These are phyloP conservation scores for Fusarium mexicanum DNA, from an alignment of 2,329 filamentous ascomycete species.

Conservation along the genomic window DNA sequence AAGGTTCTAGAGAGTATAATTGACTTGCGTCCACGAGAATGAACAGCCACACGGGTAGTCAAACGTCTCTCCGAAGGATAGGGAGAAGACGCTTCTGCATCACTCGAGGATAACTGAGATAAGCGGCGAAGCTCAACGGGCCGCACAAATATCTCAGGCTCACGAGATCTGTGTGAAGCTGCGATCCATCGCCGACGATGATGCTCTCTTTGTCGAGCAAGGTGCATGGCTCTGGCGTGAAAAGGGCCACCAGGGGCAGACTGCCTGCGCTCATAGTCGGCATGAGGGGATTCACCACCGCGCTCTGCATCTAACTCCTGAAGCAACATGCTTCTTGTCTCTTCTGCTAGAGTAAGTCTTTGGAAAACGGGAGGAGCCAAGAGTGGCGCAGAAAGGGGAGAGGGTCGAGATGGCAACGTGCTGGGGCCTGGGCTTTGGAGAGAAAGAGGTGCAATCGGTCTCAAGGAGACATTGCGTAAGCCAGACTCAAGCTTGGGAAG, in stretches of 20 bases:
- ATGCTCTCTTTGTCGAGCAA: slow-evolving; percentile 37
- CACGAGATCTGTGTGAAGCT: slow-evolving; percentile 20
- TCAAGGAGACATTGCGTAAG: slow-evolving; percentile 21
- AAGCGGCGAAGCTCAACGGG: slow-evolving; percentile 40
- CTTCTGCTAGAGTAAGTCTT: slow-evolving; percentile 31
- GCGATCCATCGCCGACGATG: slow-evolving; percentile 35
- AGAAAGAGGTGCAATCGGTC: slow-evolving; percentile 25
- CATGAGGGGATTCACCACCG: neutral
- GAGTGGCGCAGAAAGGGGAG: slow-evolving; percentile 38
- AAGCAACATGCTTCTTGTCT: slow-evolving; percentile 32
- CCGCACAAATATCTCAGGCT: slow-evolving; percentile 41
- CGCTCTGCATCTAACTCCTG: slow-evolving; percentile 4
- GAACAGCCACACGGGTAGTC: slow-evolving; percentile 44
- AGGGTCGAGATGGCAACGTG: slow-evolving; percentile 8
- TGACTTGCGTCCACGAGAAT: slow-evolving; percentile 51
- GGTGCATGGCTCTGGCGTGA: slow-evolving; percentile 35
- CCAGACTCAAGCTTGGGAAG: slow-evolving; percentile 8
- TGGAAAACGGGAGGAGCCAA: slow-evolving; percentile 8
- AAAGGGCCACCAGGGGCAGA: slow-evolving; percentile 29
- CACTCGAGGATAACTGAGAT: slow-evolving; percentile 17
- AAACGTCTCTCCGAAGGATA: slow-evolving; percentile 31
- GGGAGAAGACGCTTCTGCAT: slow-evolving; percentile 21
- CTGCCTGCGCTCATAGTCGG: slow-evolving; percentile 26
- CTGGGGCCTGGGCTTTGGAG: slow-evolving; percentile 11
- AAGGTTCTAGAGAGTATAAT: slow-evolving; percentile 62